These are phyloP conservation scores for Talaromyces sp. DNA, from an alignment of 2,329 filamentous ascomycete genomes.

Conservation along the genomic window DNA sequence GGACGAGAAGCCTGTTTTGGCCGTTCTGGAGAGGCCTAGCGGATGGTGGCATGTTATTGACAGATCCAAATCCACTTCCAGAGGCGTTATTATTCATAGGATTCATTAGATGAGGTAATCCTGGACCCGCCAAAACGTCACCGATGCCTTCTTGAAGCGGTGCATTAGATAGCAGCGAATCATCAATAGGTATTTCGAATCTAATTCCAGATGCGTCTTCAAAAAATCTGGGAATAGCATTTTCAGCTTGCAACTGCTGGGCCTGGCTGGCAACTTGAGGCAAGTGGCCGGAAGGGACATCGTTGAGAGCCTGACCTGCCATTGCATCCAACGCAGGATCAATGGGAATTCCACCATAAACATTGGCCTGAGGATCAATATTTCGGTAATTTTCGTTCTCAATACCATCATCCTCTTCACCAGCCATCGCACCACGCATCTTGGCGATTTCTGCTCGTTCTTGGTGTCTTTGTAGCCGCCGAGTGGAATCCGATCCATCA, in stretches of 20 bases:
- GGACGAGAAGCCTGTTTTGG: slow-evolving; percentile 8
- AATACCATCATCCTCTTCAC: slow-evolving; percentile 41
- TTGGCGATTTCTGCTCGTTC: slow-evolving; percentile 52
- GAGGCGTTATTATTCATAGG: neutral
- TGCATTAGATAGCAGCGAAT: neutral
- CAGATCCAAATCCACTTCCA: neutral
- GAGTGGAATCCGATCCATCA: slow-evolving; percentile 44
- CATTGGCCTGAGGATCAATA: slow-evolving; percentile 5
- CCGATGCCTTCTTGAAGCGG: neutral
- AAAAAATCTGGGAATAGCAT: slow-evolving; percentile 22
- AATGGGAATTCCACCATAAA: slow-evolving; percentile 32
- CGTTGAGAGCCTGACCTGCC: neutral
- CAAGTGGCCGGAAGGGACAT: slow-evolving; percentile 10
- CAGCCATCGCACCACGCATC: slow-evolving; percentile 39
- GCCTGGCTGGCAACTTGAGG: slow-evolving; percentile 4
- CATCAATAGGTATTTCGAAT: slow-evolving; percentile 25
- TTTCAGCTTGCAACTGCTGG: slow-evolving; percentile 11
- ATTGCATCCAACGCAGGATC: slow-evolving; percentile 34
- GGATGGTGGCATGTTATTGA: neutral
- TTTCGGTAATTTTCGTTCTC: slow-evolving; percentile 13
- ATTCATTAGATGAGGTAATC: neutral
- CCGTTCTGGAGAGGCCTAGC: neutral
- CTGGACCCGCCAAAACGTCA: neutral
- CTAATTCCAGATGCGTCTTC: slow-evolving; percentile 28
- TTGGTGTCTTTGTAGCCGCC: slow-evolving; percentile 43